A percentile compares a stretch with the other conserved stretches of the same genome.
These are phyloP conservation scores for Escallonia herrerae DNA, from an alignment of 129 eudicot genomes.

Conservation along the genomic window DNA sequence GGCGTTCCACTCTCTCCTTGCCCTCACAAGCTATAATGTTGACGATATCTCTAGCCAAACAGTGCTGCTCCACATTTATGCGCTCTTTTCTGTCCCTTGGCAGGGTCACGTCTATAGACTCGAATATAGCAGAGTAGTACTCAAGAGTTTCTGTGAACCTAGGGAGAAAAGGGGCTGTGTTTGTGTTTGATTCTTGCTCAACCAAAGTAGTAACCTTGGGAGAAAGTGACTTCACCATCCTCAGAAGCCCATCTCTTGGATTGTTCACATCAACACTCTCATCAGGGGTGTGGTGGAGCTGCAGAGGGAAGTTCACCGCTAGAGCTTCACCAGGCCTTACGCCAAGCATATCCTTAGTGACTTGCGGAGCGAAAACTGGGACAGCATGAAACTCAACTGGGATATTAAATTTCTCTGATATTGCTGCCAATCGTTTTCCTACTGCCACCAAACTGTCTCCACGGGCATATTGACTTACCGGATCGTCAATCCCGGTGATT, in stretches of 20 bases:
- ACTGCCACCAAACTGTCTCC: slow-evolving; percentile 63
- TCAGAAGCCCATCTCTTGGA: slow-evolving; percentile 72
- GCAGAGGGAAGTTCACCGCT: slow-evolving; percentile 85
- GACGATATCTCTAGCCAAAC: slow-evolving; percentile 85
- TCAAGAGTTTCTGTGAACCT: slow-evolving; percentile 71
- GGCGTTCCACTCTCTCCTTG: slow-evolving; percentile 78
- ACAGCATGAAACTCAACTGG: slow-evolving; percentile 71
- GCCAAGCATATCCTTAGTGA: slow-evolving; percentile 63
- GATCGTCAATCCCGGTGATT: slow-evolving; percentile 94
- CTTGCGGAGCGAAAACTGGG: slow-evolving; percentile 58
- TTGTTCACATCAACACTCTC: slow-evolving; percentile 90
- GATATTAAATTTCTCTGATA: slow-evolving; percentile 65
- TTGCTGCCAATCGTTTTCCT: slow-evolving; percentile 48
- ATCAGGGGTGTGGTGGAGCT: slow-evolving; percentile 87
- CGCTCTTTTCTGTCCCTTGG: slow-evolving; percentile 65
- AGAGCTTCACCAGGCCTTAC: slow-evolving; percentile 72
- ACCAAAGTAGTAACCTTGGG: slow-evolving; percentile 82
- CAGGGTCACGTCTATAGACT: slow-evolving; percentile 69
- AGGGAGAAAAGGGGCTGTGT: slow-evolving; percentile 74
- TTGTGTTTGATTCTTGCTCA: slow-evolving; percentile 94
- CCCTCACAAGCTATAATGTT: slow-evolving; percentile 92
- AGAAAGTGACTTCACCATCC: slow-evolving; percentile 72
- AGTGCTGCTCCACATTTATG: slow-evolving; percentile 81
- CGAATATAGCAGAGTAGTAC: slow-evolving; percentile 76
- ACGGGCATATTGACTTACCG: slow-evolving; percentile 63